These are phyloP conservation scores for Turritis glabra DNA, from an alignment of 345 rosid genomes.

Conservation along the genomic window DNA sequence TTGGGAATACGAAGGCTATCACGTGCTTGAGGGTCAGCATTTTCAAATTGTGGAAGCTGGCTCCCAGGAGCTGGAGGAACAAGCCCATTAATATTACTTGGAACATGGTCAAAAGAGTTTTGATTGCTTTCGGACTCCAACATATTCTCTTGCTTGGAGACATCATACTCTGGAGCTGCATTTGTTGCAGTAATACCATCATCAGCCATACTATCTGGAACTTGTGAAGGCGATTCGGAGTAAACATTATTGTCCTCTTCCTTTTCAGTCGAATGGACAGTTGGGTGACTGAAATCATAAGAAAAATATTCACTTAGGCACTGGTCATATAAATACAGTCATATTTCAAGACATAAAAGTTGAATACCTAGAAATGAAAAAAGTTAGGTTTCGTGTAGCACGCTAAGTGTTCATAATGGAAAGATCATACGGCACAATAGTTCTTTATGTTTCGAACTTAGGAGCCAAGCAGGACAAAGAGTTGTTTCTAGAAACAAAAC, in stretches of 20 bases:
- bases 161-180: constrained; percentile 54
- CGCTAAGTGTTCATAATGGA: neutral
- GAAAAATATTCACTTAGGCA: constrained; percentile 1
- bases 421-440: neutral
- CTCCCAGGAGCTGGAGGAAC: constrained; percentile 64
- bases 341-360: constrained; percentile 7
- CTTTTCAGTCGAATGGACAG: constrained; percentile 44
- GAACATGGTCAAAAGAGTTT: constrained; percentile 55
- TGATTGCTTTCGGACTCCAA: constrained; percentile 59
- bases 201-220: constrained; percentile 53
- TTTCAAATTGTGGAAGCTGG: constrained; percentile 68
- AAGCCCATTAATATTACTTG: constrained; percentile 60
- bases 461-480: neutral
- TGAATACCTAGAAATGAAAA: neutral
- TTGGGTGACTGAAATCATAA: constrained; percentile 49
- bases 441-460: neutral
- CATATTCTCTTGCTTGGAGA: constrained; percentile 59
- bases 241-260: constrained; percentile 55
- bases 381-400: neutral
- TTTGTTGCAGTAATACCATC: constrained; percentile 54
- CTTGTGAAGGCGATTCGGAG: constrained; percentile 51
- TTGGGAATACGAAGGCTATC: constrained; percentile 73
- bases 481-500: neutral
- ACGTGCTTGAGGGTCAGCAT: constrained; percentile 71
- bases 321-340: neutral